Percentiles rank a stretch among this genome's conserved stretches.
Evolutionary conservation across 2,329 filamentous ascomycete species (phyloP).

Genomic region (Beauveria bassiana): DNA sequence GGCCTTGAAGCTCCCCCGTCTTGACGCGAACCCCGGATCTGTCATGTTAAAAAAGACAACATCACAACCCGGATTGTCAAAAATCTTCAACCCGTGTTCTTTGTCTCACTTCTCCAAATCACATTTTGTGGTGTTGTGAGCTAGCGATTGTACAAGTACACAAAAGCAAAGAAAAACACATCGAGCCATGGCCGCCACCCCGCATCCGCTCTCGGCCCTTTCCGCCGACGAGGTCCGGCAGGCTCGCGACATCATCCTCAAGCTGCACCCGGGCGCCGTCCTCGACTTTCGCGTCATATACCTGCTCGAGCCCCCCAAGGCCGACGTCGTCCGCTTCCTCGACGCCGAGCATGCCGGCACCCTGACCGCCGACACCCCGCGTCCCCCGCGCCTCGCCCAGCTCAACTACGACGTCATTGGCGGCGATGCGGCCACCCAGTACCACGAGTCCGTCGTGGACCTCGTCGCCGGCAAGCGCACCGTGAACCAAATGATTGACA

Average conservation of each 20-base stretch:
- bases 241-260: slow-evolving; percentile 27
- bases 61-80: neutral
- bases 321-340: slow-evolving; percentile 36
- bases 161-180: neutral
- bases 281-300: slow-evolving; percentile 43
- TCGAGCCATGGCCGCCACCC: slow-evolving; percentile 6
- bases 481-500: slow-evolving; percentile 20
- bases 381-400: slow-evolving; percentile 31
- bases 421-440: slow-evolving; percentile 16
- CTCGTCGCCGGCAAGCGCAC: slow-evolving; percentile 19
- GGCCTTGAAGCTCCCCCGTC: neutral
- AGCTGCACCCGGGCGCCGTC: slow-evolving; percentile 20
- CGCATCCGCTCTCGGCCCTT: slow-evolving; percentile 27
- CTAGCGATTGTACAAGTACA: too few relatives aligned
- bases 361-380: slow-evolving; percentile 19
- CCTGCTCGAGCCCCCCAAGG: slow-evolving; percentile 42
- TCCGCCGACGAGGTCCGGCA: slow-evolving; percentile 22
- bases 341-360: slow-evolving; percentile 32
- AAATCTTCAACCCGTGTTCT: too few relatives aligned
- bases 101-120: too few relatives aligned
- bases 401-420: slow-evolving; percentile 33
- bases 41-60: neutral
- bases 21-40: neutral
- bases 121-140: too few relatives aligned
- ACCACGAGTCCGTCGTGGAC: slow-evolving; percentile 30